A percentile compares a stretch with the other conserved stretches of the same genome.
phyloP scores from a whole-genome alignment of 1,139 yeast genomes.

The Martiniozyma asiatica region DNA sequence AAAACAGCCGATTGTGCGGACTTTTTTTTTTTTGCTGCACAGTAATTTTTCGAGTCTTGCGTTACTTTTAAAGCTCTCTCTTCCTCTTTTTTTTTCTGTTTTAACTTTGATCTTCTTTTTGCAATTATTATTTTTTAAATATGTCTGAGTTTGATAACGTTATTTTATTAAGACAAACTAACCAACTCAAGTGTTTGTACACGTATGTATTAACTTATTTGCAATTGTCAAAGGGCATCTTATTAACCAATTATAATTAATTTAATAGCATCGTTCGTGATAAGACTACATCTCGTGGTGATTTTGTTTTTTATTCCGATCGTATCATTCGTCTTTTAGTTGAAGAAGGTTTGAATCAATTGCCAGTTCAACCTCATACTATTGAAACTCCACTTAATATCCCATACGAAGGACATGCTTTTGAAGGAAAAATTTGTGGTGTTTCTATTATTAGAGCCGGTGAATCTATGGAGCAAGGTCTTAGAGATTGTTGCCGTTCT shows the following conservation, averaged over 20 bases:
- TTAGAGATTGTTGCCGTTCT: conserved; percentile 90
- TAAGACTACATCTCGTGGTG: conserved; percentile 66
- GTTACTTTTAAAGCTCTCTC: too few species aligned
- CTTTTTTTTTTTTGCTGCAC: too few species aligned
- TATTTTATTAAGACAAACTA: conserved; percentile 68
- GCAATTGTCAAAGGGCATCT: not conserved
- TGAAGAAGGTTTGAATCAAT: conserved; percentile 86
- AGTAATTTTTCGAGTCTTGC: too few species aligned
- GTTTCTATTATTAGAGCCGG: conserved; percentile 97
- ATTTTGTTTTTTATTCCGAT: conserved; percentile 89
- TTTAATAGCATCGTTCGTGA: conserved; percentile 61
- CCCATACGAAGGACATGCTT: conserved; percentile 64
- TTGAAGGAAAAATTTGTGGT: conserved; percentile 90
- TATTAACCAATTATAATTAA: conserved; percentile 2
- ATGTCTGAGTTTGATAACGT: conserved; percentile 33
- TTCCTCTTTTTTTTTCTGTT: conserved; percentile 1
- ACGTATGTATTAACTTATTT: conserved; percentile 30
- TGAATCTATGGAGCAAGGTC: conserved; percentile 96
- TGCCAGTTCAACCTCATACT: conserved; percentile 62
- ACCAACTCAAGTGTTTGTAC: conserved; percentile 77
- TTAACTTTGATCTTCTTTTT: not conserved
- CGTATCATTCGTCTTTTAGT: conserved; percentile 85
- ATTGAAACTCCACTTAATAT: conserved; percentile 73
- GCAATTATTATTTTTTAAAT: not conserved
- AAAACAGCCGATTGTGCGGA: too few species aligned